A percentile compares a stretch with the other conserved stretches of the same genome.
Conservation (phyloP, 78 protist genomes). For the Polysphondylium violaceum region DNA sequence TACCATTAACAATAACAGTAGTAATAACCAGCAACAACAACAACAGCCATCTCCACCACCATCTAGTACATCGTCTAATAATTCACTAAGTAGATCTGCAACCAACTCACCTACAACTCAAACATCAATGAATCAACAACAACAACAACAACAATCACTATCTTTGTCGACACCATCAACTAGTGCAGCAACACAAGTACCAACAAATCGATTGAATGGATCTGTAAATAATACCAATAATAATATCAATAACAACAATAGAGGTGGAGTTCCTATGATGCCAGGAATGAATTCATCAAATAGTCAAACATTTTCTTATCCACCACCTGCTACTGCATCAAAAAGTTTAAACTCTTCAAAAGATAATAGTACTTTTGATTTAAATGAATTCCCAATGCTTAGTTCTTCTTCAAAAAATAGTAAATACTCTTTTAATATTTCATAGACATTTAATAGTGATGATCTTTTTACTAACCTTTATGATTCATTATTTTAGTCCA, state of each 20-base stretch:
- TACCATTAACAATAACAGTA: background rate
- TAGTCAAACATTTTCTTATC: background rate
- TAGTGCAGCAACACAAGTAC: no score
- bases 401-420: conserved; percentile 20
- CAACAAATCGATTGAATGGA: conserved; percentile 21
- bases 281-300: background rate
- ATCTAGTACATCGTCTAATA: conserved; percentile 11
- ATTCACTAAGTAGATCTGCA: background rate
- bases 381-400: conserved; percentile 54
- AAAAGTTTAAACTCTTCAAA: conserved; percentile 1
- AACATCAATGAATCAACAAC: background rate
- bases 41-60: conserved; percentile 15
- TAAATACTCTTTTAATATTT: no score
- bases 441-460: no score
- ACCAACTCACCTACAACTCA: conserved; percentile 17
- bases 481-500: no score
- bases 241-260: conserved; percentile 18
- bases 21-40: background rate
- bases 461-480: no score
- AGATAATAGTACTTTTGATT: conserved; percentile 1
- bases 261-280: conserved; percentile 11
- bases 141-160: background rate
- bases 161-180: background rate
- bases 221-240: conserved; percentile 10
- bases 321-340: background rate